phyloP scores from a whole-genome alignment of 1,139 yeast genomes.

The Sugiyamaella grinbergsii region DNA sequence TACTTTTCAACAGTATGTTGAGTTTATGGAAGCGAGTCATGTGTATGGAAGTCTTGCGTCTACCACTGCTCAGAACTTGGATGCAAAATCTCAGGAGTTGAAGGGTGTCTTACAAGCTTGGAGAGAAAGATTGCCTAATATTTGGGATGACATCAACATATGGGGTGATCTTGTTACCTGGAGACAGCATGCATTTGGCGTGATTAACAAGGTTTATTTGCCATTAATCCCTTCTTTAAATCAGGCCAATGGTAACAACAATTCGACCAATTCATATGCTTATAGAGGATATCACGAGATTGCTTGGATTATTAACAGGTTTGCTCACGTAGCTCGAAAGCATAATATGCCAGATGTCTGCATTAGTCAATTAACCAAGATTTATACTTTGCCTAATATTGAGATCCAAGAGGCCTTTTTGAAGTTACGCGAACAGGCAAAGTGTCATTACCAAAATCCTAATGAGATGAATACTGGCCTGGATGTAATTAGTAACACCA shows the following conservation, averaged over 20 bases:
- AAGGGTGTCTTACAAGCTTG: slow-evolving; percentile 95
- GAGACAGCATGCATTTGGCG: slow-evolving; percentile 98
- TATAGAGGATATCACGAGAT: slow-evolving; percentile 98
- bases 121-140: slow-evolving; percentile 95
- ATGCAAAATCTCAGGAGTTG: slow-evolving; percentile 88
- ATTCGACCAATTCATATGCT: slow-evolving; percentile 83
- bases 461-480: slow-evolving; percentile 90
- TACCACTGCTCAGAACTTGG: slow-evolving; percentile 90
- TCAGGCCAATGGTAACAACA: slow-evolving; percentile 56
- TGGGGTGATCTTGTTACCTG: slow-evolving; percentile 99
- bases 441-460: slow-evolving; percentile 90
- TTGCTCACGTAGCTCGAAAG: slow-evolving; percentile 97
- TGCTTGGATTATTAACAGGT: slow-evolving; percentile 97
- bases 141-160: slow-evolving; percentile 95
- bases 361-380: slow-evolving; percentile 86
- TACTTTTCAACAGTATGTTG: slow-evolving; percentile 96
- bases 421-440: slow-evolving; percentile 94
- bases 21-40: slow-evolving; percentile 96
- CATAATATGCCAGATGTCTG: slow-evolving; percentile 98
- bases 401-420: slow-evolving; percentile 98
- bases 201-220: slow-evolving; percentile 91
- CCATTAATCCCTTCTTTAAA: slow-evolving; percentile 89
- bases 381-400: slow-evolving; percentile 93
- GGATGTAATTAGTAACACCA: slow-evolving; percentile 95
- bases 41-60: slow-evolving; percentile 86